Percentiles rank a stretch among this genome's conserved stretches.
Conservation (phyloP, 305 asterid genomes). For the Nicotiana rustica region DNA sequence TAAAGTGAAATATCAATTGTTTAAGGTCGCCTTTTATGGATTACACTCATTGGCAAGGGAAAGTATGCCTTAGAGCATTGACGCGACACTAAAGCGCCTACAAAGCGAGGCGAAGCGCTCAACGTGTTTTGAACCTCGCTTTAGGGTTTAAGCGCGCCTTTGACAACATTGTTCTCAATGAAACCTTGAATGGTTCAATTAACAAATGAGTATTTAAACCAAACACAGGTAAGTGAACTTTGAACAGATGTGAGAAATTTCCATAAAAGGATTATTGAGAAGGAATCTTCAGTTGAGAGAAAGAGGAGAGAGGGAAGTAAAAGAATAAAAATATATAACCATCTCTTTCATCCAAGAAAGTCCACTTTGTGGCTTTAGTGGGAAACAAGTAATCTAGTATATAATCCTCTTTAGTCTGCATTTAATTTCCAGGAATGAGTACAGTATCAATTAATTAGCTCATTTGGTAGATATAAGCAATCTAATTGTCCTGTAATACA, state of each 20-base stretch:
- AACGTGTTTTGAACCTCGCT: too few species aligned
- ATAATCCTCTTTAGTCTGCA: not conserved
- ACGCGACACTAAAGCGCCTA: too few species aligned
- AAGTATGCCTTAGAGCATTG: too few species aligned
- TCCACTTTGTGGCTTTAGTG: slow-evolving; percentile 30
- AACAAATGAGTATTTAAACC: not conserved
- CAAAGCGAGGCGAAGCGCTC: too few species aligned
- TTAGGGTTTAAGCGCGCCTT: too few species aligned
- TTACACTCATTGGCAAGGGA: too few species aligned
- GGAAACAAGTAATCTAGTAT: slow-evolving; percentile 23
- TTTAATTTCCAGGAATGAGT: too few species aligned
- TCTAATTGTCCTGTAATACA: not conserved
- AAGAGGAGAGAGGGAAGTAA: slow-evolving; percentile 28
- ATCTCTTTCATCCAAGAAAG: slow-evolving; percentile 30
- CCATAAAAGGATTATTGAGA: slow-evolving; percentile 8
- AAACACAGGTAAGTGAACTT: slow-evolving; percentile 4
- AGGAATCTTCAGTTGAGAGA: slow-evolving; percentile 29
- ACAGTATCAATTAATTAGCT: slow-evolving; percentile 4
- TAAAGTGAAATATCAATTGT: too few species aligned
- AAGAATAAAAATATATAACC: slow-evolving; percentile 9
- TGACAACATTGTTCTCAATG: not conserved
- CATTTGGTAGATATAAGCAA: not conserved
- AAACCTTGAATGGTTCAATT: slow-evolving; percentile 6
- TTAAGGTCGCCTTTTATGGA: too few species aligned
- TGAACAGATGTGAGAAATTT: not conserved